Conservation (phyloP, 192 early-diverging fungal species). For the Entomortierella lignicola region DNA sequence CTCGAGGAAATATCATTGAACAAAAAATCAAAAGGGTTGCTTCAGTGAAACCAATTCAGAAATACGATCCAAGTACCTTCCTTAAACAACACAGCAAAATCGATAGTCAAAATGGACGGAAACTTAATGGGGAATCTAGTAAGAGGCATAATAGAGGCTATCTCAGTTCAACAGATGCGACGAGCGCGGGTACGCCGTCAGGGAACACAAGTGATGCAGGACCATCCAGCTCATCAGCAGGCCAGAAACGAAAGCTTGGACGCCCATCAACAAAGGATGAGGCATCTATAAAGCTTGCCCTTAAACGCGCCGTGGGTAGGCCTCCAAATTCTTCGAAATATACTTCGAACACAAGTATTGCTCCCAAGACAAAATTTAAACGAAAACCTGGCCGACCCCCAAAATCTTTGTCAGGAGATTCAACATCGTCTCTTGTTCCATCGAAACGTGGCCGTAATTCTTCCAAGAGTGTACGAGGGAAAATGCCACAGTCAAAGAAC, state of each 20-base stretch:
- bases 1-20: constrained; percentile 34
- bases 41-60: neutral
- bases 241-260: constrained; percentile 11
- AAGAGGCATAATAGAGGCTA: neutral
- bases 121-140: neutral
- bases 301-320: constrained; percentile 21
- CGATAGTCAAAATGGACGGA: neutral
- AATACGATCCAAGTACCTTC: constrained; percentile 18
- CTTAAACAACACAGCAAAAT: neutral
- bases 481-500: neutral
- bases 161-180: neutral
- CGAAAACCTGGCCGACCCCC: constrained; percentile 18
- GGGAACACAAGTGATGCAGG: neutral
- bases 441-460: constrained; percentile 6
- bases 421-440: neutral
- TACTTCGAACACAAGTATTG: constrained; percentile 6
- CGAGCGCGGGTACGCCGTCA: constrained; percentile 16
- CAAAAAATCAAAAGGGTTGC: constrained; percentile 27
- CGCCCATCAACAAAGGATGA: constrained; percentile 10
- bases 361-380: constrained; percentile 2
- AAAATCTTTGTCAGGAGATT: neutral
- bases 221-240: neutral
- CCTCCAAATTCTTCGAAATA: constrained; percentile 12
- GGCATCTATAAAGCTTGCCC: neutral
- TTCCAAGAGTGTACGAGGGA: neutral